phyloP scores from a whole-genome alignment of 805 yeast species.

The Cyberlindnera misumaiensis region DNA sequence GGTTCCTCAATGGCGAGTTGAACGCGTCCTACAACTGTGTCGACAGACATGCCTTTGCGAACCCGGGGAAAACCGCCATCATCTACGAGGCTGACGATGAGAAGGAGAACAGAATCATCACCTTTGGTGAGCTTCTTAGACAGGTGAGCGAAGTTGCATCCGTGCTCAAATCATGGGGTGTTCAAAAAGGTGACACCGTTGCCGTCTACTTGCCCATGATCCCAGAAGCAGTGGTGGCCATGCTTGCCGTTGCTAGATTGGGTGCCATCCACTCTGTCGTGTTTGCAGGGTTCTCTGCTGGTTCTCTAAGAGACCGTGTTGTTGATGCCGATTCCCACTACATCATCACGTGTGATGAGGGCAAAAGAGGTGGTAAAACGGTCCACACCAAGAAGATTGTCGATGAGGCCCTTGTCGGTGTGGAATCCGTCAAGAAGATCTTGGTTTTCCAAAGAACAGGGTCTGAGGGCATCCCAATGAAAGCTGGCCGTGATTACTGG shows the following conservation, averaged over 20 bases:
- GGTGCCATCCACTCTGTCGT: constrained; percentile 97
- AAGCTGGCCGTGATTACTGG: constrained; percentile 80
- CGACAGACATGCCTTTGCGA: constrained; percentile 87
- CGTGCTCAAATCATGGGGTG: constrained; percentile 77
- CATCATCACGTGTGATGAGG: constrained; percentile 92
- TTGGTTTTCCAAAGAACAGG: constrained; percentile 89
- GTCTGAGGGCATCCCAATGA: constrained; percentile 61
- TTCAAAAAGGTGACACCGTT: constrained; percentile 89
- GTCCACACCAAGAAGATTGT: constrained; percentile 90
- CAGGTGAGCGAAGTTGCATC: constrained; percentile 85
- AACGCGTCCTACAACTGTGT: constrained; percentile 93
- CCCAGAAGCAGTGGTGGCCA: constrained; percentile 91
- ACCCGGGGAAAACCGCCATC: constrained; percentile 78
- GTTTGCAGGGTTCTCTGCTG: constrained; percentile 94
- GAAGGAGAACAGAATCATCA: constrained; percentile 59
- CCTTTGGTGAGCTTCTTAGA: constrained; percentile 80
- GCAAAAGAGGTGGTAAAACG: constrained; percentile 91
- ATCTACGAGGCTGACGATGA: constrained; percentile 95
- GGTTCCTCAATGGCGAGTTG: constrained; percentile 91
- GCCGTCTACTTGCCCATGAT: constrained; percentile 97
- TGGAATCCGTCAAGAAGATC: constrained; percentile 69
- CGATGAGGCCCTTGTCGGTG: constrained; percentile 82
- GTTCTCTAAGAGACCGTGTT: constrained; percentile 87
- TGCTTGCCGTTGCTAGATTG: constrained; percentile 85
- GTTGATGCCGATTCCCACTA: constrained; percentile 80